Base-by-base conservation (phyloP, 2,329 filamentous ascomycete genomes). In the Fusarium tupiense region DNA sequence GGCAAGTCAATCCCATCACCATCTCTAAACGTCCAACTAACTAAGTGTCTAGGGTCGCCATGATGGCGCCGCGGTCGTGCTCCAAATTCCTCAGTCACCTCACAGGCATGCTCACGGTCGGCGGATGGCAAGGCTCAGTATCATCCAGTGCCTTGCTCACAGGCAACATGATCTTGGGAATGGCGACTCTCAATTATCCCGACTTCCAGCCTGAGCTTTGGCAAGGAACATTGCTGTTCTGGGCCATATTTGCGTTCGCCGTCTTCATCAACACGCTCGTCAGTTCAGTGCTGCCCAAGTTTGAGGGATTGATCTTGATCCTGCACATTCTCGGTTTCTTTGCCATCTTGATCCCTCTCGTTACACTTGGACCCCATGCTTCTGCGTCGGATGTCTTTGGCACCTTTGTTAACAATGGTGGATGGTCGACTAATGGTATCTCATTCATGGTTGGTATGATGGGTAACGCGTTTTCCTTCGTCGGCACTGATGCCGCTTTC, bases 71-170 rank as follows among this genome's bases (percentile, higher is more conserved):
- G 2, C 80, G 79, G 4, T 81, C 80, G 24, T 84, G 83, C 37
- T 85, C 89, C 71, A 88, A 86, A 64, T 85, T 88, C 57, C 80
- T 90, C 11, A 89, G 87, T 71, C 91, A 90, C 75, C 80, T 87
- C 10, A 77, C 76, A 69, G 84, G 85, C 60, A 88, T 86, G 87
- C 77, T 88, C 41, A 85, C 84, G 2, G 82, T 87, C n/a, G 81
- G 84, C n/a, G 85, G 83, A 14, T 88, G 85, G 86, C 85, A 80
- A 53, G 80, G 79, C 26, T 77, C 80, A 0, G 76, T 78, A 1
- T 72, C 78, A 0, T 80, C 84, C 20, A 81, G 82, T 24, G 82
- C 83, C 0, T 85, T 86, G 37, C 77, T 89, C 20, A 82, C 82
- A 0, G 86, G 84, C 8, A 86, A 83, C 38, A 84, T 88, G 80